These are phyloP conservation scores for Bipolaris cookei DNA, from an alignment of 2,329 filamentous ascomycete species.

Conservation along the genomic window DNA sequence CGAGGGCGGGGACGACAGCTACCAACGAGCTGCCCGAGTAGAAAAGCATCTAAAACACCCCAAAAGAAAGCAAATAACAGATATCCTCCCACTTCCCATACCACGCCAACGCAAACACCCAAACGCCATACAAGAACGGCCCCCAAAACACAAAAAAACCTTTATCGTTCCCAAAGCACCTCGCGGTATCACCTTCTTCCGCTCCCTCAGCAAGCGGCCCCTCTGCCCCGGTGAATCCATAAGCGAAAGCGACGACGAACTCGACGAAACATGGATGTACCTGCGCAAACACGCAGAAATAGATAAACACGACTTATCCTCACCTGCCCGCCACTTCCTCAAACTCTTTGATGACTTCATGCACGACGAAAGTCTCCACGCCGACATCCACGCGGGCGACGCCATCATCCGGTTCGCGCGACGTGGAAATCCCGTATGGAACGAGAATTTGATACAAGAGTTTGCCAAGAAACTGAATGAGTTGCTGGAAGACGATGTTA, in stretches of 20 bases:
- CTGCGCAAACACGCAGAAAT: conserved; percentile 38
- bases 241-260: conserved; percentile 54
- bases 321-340: conserved; percentile 44
- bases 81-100: neutral
- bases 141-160: conserved; percentile 25
- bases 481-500: conserved; percentile 37
- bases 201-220: conserved; percentile 49
- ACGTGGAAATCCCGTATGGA: conserved; percentile 28
- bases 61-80: neutral
- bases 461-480: conserved; percentile 45
- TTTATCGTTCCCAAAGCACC: conserved; percentile 48
- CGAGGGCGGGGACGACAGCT: conserved; percentile 42
- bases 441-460: conserved; percentile 29
- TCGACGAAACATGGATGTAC: conserved; percentile 48
- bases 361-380: conserved; percentile 44
- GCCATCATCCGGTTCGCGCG: conserved; percentile 50
- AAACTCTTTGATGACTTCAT: conserved; percentile 48
- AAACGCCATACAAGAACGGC: conserved; percentile 24
- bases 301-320: conserved; percentile 14
- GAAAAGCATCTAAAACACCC: conserved; percentile 12
- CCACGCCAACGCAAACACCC: conserved; percentile 21
- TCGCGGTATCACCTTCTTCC: conserved; percentile 47
- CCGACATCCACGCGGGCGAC: conserved; percentile 45
- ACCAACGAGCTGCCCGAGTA: conserved; percentile 17
- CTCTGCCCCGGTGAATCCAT: conserved; percentile 48